Percentiles rank a stretch among this genome's conserved stretches.
These are phyloP conservation scores for Parastagonospora avenae DNA, from an alignment of 2,329 filamentous ascomycete genomes.

Conservation along the genomic window DNA sequence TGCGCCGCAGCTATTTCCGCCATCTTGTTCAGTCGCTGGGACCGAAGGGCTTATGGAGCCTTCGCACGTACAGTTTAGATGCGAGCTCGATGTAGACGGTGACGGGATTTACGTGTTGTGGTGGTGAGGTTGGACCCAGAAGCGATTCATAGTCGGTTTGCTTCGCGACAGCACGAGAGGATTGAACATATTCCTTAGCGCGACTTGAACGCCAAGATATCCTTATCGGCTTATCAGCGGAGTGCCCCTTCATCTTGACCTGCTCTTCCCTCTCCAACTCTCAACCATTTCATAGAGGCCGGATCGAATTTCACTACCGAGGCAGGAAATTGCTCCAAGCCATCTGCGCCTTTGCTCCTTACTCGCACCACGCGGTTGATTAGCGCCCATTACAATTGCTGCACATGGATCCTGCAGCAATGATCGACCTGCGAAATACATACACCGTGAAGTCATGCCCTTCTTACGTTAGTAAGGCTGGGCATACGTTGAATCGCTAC, in stretches of 20 bases:
- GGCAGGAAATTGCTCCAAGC: too few relatives aligned
- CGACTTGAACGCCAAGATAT: conserved; percentile 5
- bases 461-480: too few relatives aligned
- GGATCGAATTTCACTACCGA: too few relatives aligned
- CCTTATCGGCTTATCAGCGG: conserved; percentile 6
- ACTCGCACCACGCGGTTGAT: too few relatives aligned
- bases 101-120: background rate
- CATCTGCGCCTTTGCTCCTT: too few relatives aligned
- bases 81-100: background rate
- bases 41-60: background rate
- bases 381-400: too few relatives aligned
- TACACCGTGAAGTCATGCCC: too few relatives aligned
- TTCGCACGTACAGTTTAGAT: background rate
- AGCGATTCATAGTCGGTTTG: background rate
- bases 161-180: conserved; percentile 2
- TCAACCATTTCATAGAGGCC: background rate
- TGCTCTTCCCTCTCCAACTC: background rate
- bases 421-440: too few relatives aligned
- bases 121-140: background rate
- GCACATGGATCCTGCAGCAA: too few relatives aligned
- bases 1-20: conserved; percentile 23
- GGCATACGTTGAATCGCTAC: too few relatives aligned
- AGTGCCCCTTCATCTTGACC: background rate
- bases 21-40: conserved; percentile 12
- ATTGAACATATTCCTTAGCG: conserved; percentile 20